Conservation (phyloP, 2,329 filamentous ascomycete species). For the Chalara sp. region DNA sequence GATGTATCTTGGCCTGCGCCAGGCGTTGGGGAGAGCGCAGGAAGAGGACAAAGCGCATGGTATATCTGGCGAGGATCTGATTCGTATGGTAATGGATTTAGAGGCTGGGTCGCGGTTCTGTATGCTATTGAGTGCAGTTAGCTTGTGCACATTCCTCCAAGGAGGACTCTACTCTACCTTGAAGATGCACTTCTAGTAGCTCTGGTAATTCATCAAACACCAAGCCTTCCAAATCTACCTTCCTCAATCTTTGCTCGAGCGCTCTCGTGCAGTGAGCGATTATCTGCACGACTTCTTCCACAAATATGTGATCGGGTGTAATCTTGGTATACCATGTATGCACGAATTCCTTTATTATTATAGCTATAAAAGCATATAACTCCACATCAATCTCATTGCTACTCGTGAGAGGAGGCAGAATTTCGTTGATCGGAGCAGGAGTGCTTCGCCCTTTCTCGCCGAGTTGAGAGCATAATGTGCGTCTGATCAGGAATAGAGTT, state of each 20-base stretch:
- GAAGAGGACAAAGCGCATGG: slow-evolving; percentile 76
- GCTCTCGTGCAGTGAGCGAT: slow-evolving; percentile 88
- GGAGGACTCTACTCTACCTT: slow-evolving; percentile 46
- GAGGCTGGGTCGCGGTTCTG: slow-evolving; percentile 56
- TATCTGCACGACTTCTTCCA: slow-evolving; percentile 80
- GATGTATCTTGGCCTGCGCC: slow-evolving; percentile 39
- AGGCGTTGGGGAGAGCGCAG: slow-evolving; percentile 73
- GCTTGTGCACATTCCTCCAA: not conserved
- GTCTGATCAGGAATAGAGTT: slow-evolving; percentile 75
- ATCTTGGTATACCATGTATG: slow-evolving; percentile 91
- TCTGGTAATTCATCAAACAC: slow-evolving; percentile 83
- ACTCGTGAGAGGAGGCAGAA: slow-evolving; percentile 86
- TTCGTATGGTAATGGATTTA: slow-evolving; percentile 51
- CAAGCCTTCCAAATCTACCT: slow-evolving; percentile 75
- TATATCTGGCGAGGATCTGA: slow-evolving; percentile 65
- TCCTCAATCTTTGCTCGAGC: slow-evolving; percentile 76
- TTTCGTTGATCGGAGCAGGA: slow-evolving; percentile 63
- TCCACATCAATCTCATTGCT: slow-evolving; percentile 91
- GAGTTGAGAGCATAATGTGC: slow-evolving; percentile 71
- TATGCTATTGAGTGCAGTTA: slow-evolving; percentile 49
- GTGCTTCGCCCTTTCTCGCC: slow-evolving; percentile 47
- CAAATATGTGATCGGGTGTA: slow-evolving; percentile 81
- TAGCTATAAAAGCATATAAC: slow-evolving; percentile 85
- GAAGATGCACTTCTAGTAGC: slow-evolving; percentile 72
- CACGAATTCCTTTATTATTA: slow-evolving; percentile 85